These are phyloP conservation scores for Colletotrichum lentis DNA, from an alignment of 2,329 filamentous ascomycete genomes.

Conservation along the genomic window DNA sequence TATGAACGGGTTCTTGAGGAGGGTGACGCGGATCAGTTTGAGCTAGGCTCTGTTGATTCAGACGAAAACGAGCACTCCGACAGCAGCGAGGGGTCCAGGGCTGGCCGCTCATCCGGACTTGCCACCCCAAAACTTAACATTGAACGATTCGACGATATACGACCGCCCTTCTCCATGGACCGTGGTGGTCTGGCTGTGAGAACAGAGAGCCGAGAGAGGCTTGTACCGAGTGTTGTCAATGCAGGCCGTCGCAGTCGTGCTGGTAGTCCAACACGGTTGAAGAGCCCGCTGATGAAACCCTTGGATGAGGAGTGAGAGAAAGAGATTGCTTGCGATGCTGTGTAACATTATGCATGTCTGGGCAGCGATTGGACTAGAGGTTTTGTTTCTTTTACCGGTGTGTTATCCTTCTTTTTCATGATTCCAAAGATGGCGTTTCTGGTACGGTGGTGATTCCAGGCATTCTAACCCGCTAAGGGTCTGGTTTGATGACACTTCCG, in stretches of 20 bases:
- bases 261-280: constrained; percentile 65
- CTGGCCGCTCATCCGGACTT: constrained; percentile 71
- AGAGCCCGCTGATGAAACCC: constrained; percentile 64
- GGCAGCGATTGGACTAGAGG: constrained; percentile 2
- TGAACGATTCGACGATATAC: constrained; percentile 58
- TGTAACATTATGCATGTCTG: constrained; percentile 17
- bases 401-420: neutral
- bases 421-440: constrained; percentile 14
- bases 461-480: constrained; percentile 19
- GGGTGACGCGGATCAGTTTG: constrained; percentile 77
- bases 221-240: constrained; percentile 66
- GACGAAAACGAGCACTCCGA: constrained; percentile 72
- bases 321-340: constrained; percentile 1
- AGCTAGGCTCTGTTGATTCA: constrained; percentile 74
- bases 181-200: constrained; percentile 79
- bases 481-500: constrained; percentile 4
- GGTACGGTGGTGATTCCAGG: neutral
- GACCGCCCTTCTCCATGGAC: constrained; percentile 60
- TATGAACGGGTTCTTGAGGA: constrained; percentile 91
- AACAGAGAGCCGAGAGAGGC: constrained; percentile 85
- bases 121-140: constrained; percentile 70
- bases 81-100: constrained; percentile 62
- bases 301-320: constrained; percentile 45
- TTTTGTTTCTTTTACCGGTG: neutral
- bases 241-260: constrained; percentile 66